Percentiles rank a stretch among this genome's conserved stretches.
Conservation (phyloP, 2,329 filamentous ascomycete genomes). For the Cryphonectria japonica region DNA sequence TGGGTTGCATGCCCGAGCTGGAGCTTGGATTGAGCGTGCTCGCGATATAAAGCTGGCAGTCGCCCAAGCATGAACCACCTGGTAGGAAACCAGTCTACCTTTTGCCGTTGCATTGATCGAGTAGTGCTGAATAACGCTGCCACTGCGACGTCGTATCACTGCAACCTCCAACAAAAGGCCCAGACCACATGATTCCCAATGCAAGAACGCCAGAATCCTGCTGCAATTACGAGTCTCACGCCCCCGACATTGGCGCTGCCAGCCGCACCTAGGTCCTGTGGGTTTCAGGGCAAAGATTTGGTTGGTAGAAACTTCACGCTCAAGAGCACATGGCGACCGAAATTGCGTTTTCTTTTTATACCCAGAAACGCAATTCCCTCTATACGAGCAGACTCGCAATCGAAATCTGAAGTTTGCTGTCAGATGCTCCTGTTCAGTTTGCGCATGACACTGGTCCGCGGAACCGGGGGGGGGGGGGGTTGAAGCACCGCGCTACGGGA, state of each 20-base stretch:
- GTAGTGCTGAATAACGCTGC: background rate
- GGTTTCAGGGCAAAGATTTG: background rate
- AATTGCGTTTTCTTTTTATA: constrained; percentile 8
- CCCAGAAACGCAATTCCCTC: background rate
- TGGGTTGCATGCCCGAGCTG: background rate
- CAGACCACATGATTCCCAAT: background rate
- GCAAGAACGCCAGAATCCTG: constrained; percentile 5
- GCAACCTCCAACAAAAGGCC: background rate
- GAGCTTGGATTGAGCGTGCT: background rate
- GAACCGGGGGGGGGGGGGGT: background rate
- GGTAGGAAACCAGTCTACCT: background rate
- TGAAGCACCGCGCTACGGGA: background rate
- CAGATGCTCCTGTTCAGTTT: background rate
- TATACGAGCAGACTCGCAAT: background rate
- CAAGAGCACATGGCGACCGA: background rate
- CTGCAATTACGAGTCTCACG: constrained; percentile 6
- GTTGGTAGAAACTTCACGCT: background rate
- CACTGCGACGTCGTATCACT: background rate
- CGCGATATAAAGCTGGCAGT: constrained; percentile 1
- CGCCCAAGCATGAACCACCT: background rate
- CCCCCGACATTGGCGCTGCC: constrained; percentile 12
- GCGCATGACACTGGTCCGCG: background rate
- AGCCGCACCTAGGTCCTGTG: background rate
- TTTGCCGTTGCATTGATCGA: background rate
- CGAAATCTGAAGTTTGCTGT: background rate